Conservation (phyloP, 1,284 basidiomycete species). For the Singerocomus inundabilis region DNA sequence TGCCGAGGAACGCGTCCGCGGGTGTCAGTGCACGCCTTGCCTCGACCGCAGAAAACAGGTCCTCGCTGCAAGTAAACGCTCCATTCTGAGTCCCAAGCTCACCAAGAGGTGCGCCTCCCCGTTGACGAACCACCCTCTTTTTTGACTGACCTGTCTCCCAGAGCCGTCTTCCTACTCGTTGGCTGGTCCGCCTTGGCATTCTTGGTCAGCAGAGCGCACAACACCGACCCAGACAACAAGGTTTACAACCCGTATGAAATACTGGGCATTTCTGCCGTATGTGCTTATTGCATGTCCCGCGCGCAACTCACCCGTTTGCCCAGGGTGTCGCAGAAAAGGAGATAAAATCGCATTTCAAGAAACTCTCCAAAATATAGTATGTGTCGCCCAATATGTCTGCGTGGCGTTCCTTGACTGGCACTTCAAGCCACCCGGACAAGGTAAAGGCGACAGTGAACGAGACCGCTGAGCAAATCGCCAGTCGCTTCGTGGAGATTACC, state of each 20-base stretch:
- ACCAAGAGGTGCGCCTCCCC: conserved; percentile 43
- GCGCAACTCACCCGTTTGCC: not conserved
- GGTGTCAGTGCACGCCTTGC: conserved; percentile 72
- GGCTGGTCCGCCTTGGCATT: conserved; percentile 80
- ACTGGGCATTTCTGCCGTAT: conserved; percentile 75
- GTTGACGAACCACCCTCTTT: not conserved
- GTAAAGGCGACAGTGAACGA: conserved; percentile 81
- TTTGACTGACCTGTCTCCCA: conserved; percentile 30
- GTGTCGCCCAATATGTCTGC: conserved; percentile 30
- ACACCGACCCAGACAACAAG: conserved; percentile 59
- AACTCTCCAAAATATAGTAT: conserved; percentile 86
- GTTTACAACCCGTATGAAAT: conserved; percentile 96
- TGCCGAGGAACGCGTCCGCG: conserved; percentile 30
- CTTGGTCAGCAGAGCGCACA: conserved; percentile 67
- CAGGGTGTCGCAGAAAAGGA: conserved; percentile 80
- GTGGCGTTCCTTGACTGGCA: conserved; percentile 3
- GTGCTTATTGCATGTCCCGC: not conserved
- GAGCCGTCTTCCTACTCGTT: conserved; percentile 54
- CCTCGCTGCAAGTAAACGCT: conserved; percentile 43
- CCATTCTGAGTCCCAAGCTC: conserved; percentile 43
- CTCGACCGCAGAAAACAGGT: conserved; percentile 53
- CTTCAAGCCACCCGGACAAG: conserved; percentile 91
- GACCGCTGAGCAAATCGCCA: conserved; percentile 87
- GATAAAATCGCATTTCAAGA: conserved; percentile 96
- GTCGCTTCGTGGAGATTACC: conserved; percentile 90